Evolutionary conservation across 1,284 basidiomycete species (phyloP), one percentile per base, ranked within the genome.

Genomic region (Mycena citricolor): DNA sequence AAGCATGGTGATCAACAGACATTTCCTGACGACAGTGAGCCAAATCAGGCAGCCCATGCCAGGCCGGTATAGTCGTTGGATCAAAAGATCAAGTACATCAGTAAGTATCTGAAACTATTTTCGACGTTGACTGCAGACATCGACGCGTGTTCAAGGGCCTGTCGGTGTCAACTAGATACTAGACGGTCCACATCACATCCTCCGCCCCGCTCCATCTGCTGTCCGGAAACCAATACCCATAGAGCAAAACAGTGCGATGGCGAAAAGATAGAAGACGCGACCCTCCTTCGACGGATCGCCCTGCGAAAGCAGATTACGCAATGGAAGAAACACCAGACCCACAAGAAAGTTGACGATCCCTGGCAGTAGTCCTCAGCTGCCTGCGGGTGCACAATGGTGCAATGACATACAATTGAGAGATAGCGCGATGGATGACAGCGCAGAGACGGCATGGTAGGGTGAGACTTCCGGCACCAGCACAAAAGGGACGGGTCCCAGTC

Each of bases 401-500:
- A 34, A 32, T 20, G 14, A 66, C 80, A 54, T 63, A 84, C 86
- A 97, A 57, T 91, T 93, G n/a, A 89, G 57, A 7, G 89, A 88
- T 17, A 95, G 70, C 0, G 84, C 86, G 8, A 94, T 73, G 1
- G 90, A 90, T 0, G 93, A 91, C 6, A 94, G 71, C 1, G 88
- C 82, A 8, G 90, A 88, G 11, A 92, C 86, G 28, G 90, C 88
- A 57, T 86, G 74, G 33, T 75, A 64, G 2, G 94, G 94, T 0
- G 93, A 85, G 19, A 97, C 79, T 60, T 97, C 94, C n/a, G 91
- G 83, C 23, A 95, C 83, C 64, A 97, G 86, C 31, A 97, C 82
- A 61, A 94, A 97, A 0, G 94, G 94, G 25, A 97, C 70, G 1
- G 94, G 93, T 1, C 94, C 94, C n/a, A 97, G 73, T 1, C 94